Base-by-base conservation (phyloP, 306 rosid species). In the Hippophae tibetana region DNA sequence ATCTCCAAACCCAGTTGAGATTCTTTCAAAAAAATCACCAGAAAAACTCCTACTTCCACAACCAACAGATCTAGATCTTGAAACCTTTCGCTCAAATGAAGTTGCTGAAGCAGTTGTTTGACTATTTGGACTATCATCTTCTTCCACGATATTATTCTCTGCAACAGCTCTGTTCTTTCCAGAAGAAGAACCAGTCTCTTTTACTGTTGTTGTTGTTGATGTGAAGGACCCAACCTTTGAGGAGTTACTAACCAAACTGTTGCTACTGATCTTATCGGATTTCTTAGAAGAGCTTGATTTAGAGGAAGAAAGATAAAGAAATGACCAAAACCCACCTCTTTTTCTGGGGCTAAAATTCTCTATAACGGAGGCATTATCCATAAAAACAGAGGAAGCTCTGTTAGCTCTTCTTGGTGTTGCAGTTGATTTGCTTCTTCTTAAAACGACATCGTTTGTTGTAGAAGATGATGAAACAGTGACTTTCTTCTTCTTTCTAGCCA, bases 41-140 rank as follows among this genome's bases (percentile, higher is more conserved):
- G 95, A 88, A 72, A 93, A 93, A 79, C 99, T 93, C 44, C 95
- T 75, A 73, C 97, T 88, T 10, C 99, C 99, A 55, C 99, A 88
- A 0, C 97, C 99, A 54, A 93, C 95, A 65, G 97, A 93, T 88
- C 95, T 82, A 57, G 99, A 93, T 82, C 99, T 78, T 42, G 94
- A 93, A 43, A 88, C 95, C 64, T 93, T 93, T 3, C 97, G 84
- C 52, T 84, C 97, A 25, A 86, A 82, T 3, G 98, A 87, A 10
- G 93, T 77, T 42, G 69, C 84, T 1, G 79, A 76, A n/a, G 75
- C 57, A 3, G 83, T 69, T 45, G 77, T 47, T 14, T 72, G 59
- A 54, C 75, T 68, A 43, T 58, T 81, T 10, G 83, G 72, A 42
- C 79, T 87, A 13, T 70, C 71, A 1, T 87, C 83, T 5, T 84